These are phyloP conservation scores for Dunaliella primolecta DNA, from an alignment of 139 green algal genomes.

Conservation along the genomic window DNA sequence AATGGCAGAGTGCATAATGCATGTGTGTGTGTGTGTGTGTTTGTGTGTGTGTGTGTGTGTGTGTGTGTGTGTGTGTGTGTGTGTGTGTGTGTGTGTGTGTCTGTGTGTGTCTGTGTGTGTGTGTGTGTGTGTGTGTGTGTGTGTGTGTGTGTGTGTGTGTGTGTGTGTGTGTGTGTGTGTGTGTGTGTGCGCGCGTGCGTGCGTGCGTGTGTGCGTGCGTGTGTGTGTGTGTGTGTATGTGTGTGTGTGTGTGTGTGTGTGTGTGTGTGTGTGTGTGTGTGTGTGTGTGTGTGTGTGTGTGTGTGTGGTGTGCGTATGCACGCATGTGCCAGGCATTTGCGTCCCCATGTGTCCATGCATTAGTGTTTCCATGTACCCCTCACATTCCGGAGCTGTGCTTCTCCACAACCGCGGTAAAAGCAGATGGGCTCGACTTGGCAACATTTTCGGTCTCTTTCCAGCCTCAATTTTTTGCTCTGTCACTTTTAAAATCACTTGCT, in stretches of 20 bases:
- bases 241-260: neutral
- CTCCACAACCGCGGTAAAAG: too few relatives aligned
- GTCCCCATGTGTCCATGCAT: too few relatives aligned
- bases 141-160: neutral
- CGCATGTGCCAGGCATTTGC: too few relatives aligned
- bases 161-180: neutral
- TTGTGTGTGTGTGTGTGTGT: neutral
- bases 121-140: neutral
- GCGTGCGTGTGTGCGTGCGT: slow-evolving; percentile 1
- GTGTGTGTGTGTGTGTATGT: neutral
- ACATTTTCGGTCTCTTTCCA: too few relatives aligned
- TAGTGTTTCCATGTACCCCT: too few relatives aligned
- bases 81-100: neutral
- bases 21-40: neutral
- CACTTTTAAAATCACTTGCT: too few relatives aligned
- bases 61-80: neutral
- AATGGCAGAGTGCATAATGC: too few relatives aligned
- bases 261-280: neutral
- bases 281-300: too few relatives aligned
- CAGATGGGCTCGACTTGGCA: too few relatives aligned
- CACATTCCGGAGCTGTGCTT: too few relatives aligned
- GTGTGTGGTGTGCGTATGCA: too few relatives aligned
- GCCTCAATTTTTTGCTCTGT: too few relatives aligned
- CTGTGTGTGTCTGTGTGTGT: neutral
- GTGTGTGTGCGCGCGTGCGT: slow-evolving; percentile 3